These are phyloP conservation scores for Tricladium varicosporioides DNA, from an alignment of 2,329 filamentous ascomycete genomes.

Conservation along the genomic window DNA sequence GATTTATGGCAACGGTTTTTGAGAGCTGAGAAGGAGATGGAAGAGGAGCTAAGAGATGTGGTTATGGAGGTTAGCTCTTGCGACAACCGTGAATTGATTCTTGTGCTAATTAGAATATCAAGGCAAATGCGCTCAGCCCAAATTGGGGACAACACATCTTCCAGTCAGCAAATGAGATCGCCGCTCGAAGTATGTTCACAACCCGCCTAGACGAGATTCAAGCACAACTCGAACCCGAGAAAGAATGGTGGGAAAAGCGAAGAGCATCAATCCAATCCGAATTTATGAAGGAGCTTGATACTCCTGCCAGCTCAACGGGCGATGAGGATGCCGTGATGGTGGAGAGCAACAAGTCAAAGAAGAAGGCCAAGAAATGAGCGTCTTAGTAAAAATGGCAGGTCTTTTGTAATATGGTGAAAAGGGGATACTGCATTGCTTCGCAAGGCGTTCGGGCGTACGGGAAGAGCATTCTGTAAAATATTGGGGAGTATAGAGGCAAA, in stretches of 20 bases:
- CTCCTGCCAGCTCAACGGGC: slow-evolving; percentile 48
- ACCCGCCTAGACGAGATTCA: slow-evolving; percentile 74
- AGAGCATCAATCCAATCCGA: slow-evolving; percentile 68
- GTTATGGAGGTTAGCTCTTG: slow-evolving; percentile 75
- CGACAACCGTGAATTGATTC: neutral
- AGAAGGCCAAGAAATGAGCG: slow-evolving; percentile 63
- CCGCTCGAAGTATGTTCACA: slow-evolving; percentile 76
- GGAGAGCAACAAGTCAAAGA: slow-evolving; percentile 57
- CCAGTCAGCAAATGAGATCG: slow-evolving; percentile 95
- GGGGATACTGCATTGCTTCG: slow-evolving; percentile 1
- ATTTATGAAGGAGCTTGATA: slow-evolving; percentile 83
- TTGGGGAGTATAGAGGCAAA: neutral
- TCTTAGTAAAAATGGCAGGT: neutral
- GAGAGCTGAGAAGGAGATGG: slow-evolving; percentile 94
- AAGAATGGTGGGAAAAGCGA: slow-evolving; percentile 90
- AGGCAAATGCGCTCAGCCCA: slow-evolving; percentile 88
- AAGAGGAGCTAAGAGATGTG: slow-evolving; percentile 91
- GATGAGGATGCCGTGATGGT: slow-evolving; percentile 79
- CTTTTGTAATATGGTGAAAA: slow-evolving; percentile 9
- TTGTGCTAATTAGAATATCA: slow-evolving; percentile 21
- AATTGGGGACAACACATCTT: slow-evolving; percentile 96
- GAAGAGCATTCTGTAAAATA: slow-evolving; percentile 10
- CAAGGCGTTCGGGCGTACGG: slow-evolving; percentile 13
- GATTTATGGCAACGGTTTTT: slow-evolving; percentile 92
- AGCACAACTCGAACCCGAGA: slow-evolving; percentile 68